Base-by-base conservation (phyloP, 2,329 filamentous ascomycete species). In the Aspergillus brunneoviolaceus region DNA sequence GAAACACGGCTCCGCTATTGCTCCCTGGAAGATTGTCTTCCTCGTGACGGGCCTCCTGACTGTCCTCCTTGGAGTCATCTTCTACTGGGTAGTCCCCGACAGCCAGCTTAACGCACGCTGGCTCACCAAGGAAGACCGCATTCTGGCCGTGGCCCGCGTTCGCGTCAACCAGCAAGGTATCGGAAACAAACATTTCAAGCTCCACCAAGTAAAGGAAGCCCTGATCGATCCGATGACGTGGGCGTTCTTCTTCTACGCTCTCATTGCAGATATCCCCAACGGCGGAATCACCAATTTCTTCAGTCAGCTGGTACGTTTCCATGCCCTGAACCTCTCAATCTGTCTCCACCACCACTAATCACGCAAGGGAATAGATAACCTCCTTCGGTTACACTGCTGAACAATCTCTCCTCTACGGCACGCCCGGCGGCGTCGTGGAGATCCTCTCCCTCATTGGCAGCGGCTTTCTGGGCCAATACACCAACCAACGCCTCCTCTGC, bases 81-180 rank as follows among this genome's bases (percentile, higher is more conserved):
- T 85, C 66, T 74, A 82, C 25, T 84, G 76, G 67, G 62, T 81
- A 57, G 80, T 85, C 68, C 85, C 85, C 0, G 85, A 87, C 66
- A 87, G 80, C 63, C 85, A 87, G 63, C 71, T 87, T 51, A 87
- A 87, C 55, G 84, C 84, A 16, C 78, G 82, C 2, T 87, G 83
- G 81, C 67, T 95, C 27, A 88, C 79, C 7, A 83, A 88, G 55
- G 81, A 85, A 50, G 90, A 94, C 65, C 85, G 86, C 12, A 72
- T 86, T 0, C 80, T 91, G 48, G 89, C 88, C 0, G 79, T 92
- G 27, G 90, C 91, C 63, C 82, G 90, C 0, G 85, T 94, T 5
- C 82, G 89, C 0, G 81, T 86, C 23, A 94, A 94, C 67, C 86
- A 91, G 70, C 90, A 90, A 61, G 90, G 90, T 0, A 87, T 90